Percentiles rank a stretch among this genome's conserved stretches.
Evolutionary conservation across 2,329 filamentous ascomycete genomes (phyloP).

Genomic region (Rhytidhysteron rufulum): DNA sequence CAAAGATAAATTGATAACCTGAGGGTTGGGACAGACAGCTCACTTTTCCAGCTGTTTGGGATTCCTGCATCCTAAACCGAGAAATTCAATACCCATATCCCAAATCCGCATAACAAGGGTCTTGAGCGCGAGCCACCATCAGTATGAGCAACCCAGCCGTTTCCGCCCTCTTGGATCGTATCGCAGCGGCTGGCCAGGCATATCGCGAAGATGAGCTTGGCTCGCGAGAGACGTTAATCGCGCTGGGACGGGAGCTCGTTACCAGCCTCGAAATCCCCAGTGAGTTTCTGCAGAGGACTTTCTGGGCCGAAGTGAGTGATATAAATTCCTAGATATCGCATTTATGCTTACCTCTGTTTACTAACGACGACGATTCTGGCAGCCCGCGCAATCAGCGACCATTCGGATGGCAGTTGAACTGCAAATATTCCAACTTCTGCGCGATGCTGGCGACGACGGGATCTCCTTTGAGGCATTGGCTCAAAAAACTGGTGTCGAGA

Average conservation of each 20-base stretch:
- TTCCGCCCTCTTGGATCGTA: slow-evolving; percentile 11
- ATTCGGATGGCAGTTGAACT: slow-evolving; percentile 35
- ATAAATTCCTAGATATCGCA: background rate
- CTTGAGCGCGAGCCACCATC: too few species aligned
- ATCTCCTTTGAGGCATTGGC: slow-evolving; percentile 22
- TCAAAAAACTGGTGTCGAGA: slow-evolving; percentile 25
- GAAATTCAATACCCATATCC: too few species aligned
- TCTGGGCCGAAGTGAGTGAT: slow-evolving; percentile 38
- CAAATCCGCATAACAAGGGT: too few species aligned
- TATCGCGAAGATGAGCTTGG: slow-evolving; percentile 31
- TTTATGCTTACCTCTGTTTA: background rate
- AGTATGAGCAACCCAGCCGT: slow-evolving; percentile 9
- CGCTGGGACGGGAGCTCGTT: slow-evolving; percentile 32
- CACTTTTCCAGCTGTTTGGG: too few species aligned
- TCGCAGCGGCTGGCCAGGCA: slow-evolving; percentile 21
- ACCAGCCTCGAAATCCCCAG: slow-evolving; percentile 36
- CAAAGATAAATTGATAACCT: too few species aligned
- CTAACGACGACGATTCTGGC: slow-evolving; percentile 1
- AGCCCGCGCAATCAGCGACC: slow-evolving; percentile 35
- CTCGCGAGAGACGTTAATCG: slow-evolving; percentile 35
- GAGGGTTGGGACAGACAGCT: too few species aligned
- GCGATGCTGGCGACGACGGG: slow-evolving; percentile 20
- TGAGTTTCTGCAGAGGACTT: slow-evolving; percentile 34
- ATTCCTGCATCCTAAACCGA: too few species aligned
- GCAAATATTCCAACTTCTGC: slow-evolving; percentile 32